Base-by-base conservation (phyloP, 2,329 filamentous ascomycete species). In the Aspergillus pseudoterreus region DNA sequence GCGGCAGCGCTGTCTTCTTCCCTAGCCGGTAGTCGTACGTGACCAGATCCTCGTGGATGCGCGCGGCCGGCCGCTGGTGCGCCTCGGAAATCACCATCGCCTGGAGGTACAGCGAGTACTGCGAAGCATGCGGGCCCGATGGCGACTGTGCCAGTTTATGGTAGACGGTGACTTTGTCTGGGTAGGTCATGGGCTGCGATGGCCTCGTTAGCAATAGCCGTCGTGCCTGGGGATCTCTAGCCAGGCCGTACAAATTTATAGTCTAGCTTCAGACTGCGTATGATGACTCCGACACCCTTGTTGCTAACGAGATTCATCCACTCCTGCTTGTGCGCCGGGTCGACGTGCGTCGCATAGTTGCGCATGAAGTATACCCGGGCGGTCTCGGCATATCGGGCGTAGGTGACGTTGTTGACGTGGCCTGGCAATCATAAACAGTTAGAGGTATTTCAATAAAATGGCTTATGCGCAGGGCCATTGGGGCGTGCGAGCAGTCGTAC, bases 371-470 rank as follows among this genome's bases (percentile, higher is more conserved):
- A 89, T 30, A 92, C 82, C 33, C 92, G 82, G 4, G 85, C 85
- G 5, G 86, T 86, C 69, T 96, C 92, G 33, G 90, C 90, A 68
- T 89, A 95, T 55, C 87, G 82, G 60, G 88, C 85, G 70, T 95
- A 95, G 58, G 82, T 83, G 56, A 92, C 85, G 62, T 95, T 95
- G 68, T 95, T 96, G 45, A 96, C 87, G 69, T 96, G 90, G 45
- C 84, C 82, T 84, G 75, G 41, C 49, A 39, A 14, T 30, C 8
- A 35, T 9, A n/a, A 19, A 12, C 27, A 41, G 21, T 58, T 46
- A 48, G 51, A 21, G 35, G 2, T n/a, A 9, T 17, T n/a, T 38
- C 5, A 17, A n/a, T 38, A 11, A 4, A n/a, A 3, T 17, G 11
- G 14, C 12, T 4, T 30, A 30, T 30, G 27, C 1, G 27, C 8